Conservation (phyloP, 768 basidiomycete genomes). For the Boletus insuetus region DNA sequence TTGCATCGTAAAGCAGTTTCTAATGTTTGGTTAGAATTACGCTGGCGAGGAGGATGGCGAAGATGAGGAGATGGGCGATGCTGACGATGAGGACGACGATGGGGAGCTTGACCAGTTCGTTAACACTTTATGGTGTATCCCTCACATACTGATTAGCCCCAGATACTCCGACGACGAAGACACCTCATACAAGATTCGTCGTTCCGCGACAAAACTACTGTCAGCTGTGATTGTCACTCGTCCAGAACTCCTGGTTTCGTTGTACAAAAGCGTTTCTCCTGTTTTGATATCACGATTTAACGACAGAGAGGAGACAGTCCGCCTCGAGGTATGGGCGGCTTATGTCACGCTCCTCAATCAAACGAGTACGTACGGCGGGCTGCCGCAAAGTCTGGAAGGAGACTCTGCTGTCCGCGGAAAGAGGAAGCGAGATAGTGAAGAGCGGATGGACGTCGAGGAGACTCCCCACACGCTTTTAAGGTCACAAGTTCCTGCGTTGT, state of each 20-base stretch:
- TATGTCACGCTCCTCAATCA: constrained; percentile 81
- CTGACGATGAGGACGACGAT: constrained; percentile 76
- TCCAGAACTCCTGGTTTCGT: constrained; percentile 74
- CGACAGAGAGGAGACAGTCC: constrained; percentile 94
- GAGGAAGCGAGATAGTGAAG: constrained; percentile 74
- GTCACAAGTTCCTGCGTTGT: constrained; percentile 71
- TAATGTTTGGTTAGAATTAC: constrained; percentile 60
- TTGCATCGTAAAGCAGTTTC: not conserved
- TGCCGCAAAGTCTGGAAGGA: constrained; percentile 49
- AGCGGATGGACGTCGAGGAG: constrained; percentile 71
- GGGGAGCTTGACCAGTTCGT: constrained; percentile 77
- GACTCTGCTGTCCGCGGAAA: constrained; percentile 54
- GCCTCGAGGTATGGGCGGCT: constrained; percentile 88
- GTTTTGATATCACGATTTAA: constrained; percentile 87
- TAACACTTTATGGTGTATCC: not conserved
- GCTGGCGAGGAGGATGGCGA: constrained; percentile 68
- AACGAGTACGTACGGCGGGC: constrained; percentile 74
- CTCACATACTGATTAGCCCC: not conserved
- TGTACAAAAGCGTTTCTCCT: constrained; percentile 85
- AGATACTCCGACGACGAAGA: constrained; percentile 99
- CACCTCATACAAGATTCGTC: constrained; percentile 95
- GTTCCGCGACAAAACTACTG: constrained; percentile 89
- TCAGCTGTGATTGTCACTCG: constrained; percentile 84
- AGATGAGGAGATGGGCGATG: constrained; percentile 58
- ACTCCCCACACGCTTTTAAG: constrained; percentile 71